Conservation (phyloP, 768 basidiomycete genomes). For the Roridomyces roridus region DNA sequence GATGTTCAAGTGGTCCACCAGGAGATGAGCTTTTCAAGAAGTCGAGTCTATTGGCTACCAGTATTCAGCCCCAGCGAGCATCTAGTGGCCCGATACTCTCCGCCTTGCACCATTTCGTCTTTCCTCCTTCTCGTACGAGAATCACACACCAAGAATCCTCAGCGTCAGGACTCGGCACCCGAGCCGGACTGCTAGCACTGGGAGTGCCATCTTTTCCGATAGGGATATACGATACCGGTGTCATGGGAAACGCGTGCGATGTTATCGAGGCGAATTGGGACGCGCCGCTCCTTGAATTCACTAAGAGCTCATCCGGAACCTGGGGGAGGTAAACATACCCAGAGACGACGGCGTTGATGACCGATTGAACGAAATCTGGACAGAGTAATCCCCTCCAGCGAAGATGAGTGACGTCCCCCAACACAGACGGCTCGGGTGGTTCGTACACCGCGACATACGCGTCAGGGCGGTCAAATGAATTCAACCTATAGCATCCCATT, state of each 20-base stretch:
- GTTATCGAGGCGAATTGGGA: slow-evolving; percentile 50
- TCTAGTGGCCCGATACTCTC: slow-evolving; percentile 51
- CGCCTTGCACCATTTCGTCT: slow-evolving; percentile 46
- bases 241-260: slow-evolving; percentile 47
- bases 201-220: slow-evolving; percentile 16
- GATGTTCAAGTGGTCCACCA: no score
- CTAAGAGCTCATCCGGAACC: neutral
- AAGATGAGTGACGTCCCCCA: slow-evolving; percentile 58
- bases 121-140: slow-evolving; percentile 30
- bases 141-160: slow-evolving; percentile 61
- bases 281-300: neutral
- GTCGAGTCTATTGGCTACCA: no score
- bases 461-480: slow-evolving; percentile 67
- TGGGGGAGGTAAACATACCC: slow-evolving; percentile 22
- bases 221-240: slow-evolving; percentile 63
- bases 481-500: slow-evolving; percentile 47
- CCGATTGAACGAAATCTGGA: slow-evolving; percentile 55
- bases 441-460: slow-evolving; percentile 75
- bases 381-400: slow-evolving; percentile 67
- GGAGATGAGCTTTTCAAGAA: no score
- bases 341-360: slow-evolving; percentile 54
- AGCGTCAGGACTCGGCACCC: slow-evolving; percentile 53
- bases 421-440: slow-evolving; percentile 46
- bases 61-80: slow-evolving; percentile 41
- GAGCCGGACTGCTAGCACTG: slow-evolving; percentile 37